Conservation (phyloP, 2,329 filamentous ascomycete species). For the Aspergillus brasiliensis region DNA sequence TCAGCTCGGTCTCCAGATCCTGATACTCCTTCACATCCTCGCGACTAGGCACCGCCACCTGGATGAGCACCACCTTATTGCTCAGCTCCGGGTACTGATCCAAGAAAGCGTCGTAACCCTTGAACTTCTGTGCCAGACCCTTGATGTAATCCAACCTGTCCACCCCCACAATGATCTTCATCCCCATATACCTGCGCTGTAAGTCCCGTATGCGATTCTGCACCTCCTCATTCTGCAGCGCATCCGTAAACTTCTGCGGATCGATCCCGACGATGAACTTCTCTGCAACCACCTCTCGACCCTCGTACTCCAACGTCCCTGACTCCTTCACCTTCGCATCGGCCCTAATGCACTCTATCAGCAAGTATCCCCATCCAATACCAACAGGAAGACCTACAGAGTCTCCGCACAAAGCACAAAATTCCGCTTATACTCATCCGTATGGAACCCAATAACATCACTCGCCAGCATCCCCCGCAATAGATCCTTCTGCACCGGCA, state of each 20-base stretch:
- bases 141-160: constrained; percentile 97
- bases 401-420: constrained; percentile 86
- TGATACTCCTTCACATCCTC: constrained; percentile 95
- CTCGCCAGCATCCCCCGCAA: constrained; percentile 80
- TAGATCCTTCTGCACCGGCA: constrained; percentile 83
- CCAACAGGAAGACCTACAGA: constrained; percentile 53
- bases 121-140: constrained; percentile 89
- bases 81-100: constrained; percentile 92
- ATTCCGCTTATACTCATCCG: constrained; percentile 92
- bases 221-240: constrained; percentile 73
- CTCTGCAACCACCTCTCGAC: constrained; percentile 78
- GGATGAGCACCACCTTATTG: constrained; percentile 87
- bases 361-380: neutral
- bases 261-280: constrained; percentile 96
- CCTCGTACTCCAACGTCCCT: constrained; percentile 76
- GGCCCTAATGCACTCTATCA: constrained; percentile 26
- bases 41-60: constrained; percentile 82
- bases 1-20: constrained; percentile 85
- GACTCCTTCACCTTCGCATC: constrained; percentile 63
- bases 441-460: constrained; percentile 95
- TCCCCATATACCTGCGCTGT: constrained; percentile 79
- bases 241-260: constrained; percentile 87
- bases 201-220: constrained; percentile 77
- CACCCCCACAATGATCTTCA: constrained; percentile 90
- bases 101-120: constrained; percentile 88